Evolutionary conservation across 352 stramenopile genomes (phyloP).

Genomic region (Phytophthora sp.): DNA sequence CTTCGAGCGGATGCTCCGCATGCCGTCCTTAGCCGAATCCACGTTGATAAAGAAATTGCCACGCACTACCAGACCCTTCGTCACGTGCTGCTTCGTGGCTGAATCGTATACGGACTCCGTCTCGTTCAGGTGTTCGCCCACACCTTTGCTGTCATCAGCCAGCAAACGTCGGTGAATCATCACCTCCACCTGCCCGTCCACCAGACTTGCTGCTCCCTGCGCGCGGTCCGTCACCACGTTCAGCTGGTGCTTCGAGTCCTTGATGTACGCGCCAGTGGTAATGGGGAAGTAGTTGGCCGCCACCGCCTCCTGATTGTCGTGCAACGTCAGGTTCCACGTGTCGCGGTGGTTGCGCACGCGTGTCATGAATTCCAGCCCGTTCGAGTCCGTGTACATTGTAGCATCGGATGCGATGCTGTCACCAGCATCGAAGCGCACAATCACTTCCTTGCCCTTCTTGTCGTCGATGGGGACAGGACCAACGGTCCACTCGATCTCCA

Average conservation of each 20-base stretch:
- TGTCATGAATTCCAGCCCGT: constrained; percentile 94
- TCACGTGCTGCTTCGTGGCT: constrained; percentile 56
- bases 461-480: constrained; percentile 74
- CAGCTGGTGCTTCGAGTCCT: constrained; percentile 86
- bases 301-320: constrained; percentile 92
- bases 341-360: constrained; percentile 89
- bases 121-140: constrained; percentile 93
- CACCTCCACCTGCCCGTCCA: constrained; percentile 94
- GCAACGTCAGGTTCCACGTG: constrained; percentile 89
- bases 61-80: constrained; percentile 69
- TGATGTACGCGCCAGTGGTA: constrained; percentile 94
- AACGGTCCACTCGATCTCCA: constrained; percentile 96
- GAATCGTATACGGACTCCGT: constrained; percentile 87
- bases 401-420: constrained; percentile 56
- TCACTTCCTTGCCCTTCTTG: constrained; percentile 95
- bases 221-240: constrained; percentile 93
- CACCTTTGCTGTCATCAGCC: constrained; percentile 93
- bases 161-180: constrained; percentile 97
- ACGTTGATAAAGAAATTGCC: constrained; percentile 79
- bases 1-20: constrained; percentile 57
- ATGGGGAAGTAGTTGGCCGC: constrained; percentile 98
- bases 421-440: constrained; percentile 88
- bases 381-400: constrained; percentile 95
- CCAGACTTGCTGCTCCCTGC: constrained; percentile 92
- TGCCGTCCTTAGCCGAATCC: constrained; percentile 58